Evolutionary conservation across 495 filamentous ascomycete genomes (phyloP), one percentile per base, ranked within the genome.

Genomic region (Copromyces sp.): DNA sequence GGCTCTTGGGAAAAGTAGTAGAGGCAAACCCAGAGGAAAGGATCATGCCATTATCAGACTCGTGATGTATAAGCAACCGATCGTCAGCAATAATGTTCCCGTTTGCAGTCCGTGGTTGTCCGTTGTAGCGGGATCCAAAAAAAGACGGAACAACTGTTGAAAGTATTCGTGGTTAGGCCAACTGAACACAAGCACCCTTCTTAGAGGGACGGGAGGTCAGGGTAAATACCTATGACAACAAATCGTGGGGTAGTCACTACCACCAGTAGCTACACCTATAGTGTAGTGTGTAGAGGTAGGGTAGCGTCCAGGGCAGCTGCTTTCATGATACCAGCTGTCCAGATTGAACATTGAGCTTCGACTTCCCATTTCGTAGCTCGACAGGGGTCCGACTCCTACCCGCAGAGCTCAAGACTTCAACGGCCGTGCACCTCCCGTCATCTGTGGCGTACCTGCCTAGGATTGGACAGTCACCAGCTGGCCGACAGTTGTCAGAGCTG

Each of bases 1-100:
- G 73, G 68, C 45, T 81, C 53, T 29, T 78, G 73, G 44, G 59
- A 70, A 74, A 76, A 70, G 39, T n/a, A 73, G 29, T 65, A 65
- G 53, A 65, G 53, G 29, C 53, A 65, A 35, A 65, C 29, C 14
- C 53, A 65, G 16, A 17, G 53, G 53, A 35, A 8, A 17, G 53
- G 35, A 16, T 65, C 53, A 65, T 65, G 53, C 53, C 53, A 65
- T 65, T 65, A 32, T 65, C 24, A 65, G 29, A 65, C 53, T 65
- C 29, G 53, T 65, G 53, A 65, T 65, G 29, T 65, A 35, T 35
- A 9, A 65, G 53, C 29, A 65, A 65, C 29, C 5, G 53, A 65
- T 65, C 32, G 53, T 65, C 53, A 35, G 53, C 53, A 65, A 65
- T 65, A 65, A 59, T 3, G 53, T 65, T 65, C 24, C 24, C 24